Conservation (phyloP, 495 filamentous ascomycete genomes). For the Haplographium delicatum region DNA sequence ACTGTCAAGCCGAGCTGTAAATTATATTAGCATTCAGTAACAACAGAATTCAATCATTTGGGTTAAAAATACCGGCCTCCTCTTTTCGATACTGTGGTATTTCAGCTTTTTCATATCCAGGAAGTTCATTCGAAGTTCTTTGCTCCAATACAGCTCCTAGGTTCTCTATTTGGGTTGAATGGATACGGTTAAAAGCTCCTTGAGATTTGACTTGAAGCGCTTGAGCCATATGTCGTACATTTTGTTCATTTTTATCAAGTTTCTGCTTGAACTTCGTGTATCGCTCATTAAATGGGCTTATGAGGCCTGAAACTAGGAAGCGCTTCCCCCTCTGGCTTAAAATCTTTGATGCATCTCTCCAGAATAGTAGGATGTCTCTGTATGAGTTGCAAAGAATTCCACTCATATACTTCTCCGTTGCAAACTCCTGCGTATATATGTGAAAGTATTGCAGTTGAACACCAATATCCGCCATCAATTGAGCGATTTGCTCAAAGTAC, state of each 20-base stretch:
- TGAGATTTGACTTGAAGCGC: conserved; percentile 4
- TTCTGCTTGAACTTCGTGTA: conserved; percentile 10
- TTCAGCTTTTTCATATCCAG: no score
- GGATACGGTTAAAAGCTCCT: conserved; percentile 4
- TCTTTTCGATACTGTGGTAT: no score
- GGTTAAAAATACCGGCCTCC: no score
- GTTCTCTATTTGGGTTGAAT: background rate
- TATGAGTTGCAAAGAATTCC: conserved; percentile 9
- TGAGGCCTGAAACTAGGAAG: conserved; percentile 1
- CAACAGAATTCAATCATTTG: no score
- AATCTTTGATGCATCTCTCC: conserved; percentile 12
- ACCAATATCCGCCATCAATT: conserved; percentile 11
- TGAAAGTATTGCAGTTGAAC: conserved; percentile 12
- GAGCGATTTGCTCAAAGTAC: conserved; percentile 8
- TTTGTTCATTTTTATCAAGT: conserved; percentile 11
- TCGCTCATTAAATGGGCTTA: conserved; percentile 6
- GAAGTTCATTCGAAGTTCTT: background rate
- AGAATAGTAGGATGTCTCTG: conserved; percentile 9
- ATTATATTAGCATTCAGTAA: no score
- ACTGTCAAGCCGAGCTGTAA: no score
- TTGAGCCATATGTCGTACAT: conserved; percentile 7
- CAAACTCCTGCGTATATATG: conserved; percentile 11
- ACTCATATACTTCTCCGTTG: conserved; percentile 10
- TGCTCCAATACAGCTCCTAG: background rate
- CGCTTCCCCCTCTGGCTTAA: conserved; percentile 11